These are phyloP conservation scores for Aleurites moluccanus DNA, from an alignment of 441 rosid genomes.

Conservation along the genomic window DNA sequence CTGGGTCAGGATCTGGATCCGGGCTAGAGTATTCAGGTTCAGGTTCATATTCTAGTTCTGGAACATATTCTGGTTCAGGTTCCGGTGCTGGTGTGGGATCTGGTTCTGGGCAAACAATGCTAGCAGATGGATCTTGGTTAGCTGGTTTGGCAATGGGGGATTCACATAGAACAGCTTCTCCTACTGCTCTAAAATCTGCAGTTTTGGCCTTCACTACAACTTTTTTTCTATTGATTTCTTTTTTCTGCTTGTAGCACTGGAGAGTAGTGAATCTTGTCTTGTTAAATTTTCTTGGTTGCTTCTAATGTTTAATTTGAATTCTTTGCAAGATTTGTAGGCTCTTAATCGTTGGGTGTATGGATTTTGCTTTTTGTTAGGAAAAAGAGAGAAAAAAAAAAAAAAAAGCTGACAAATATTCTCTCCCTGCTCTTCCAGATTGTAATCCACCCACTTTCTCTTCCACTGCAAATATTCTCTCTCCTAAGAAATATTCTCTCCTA, in stretches of 20 bases:
- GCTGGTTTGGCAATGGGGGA: conserved; percentile 94
- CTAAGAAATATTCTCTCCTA: not conserved
- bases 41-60: conserved; percentile 16
- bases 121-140: conserved; percentile 82
- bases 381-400: not conserved
- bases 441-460: conserved; percentile 25
- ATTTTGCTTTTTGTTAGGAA: conserved; percentile 33
- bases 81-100: not conserved
- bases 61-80: conserved; percentile 31
- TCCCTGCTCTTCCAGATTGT: conserved; percentile 28
- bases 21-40: conserved; percentile 37
- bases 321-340: conserved; percentile 27
- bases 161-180: conserved; percentile 40
- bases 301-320: conserved; percentile 33
- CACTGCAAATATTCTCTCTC: conserved; percentile 24
- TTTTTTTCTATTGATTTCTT: conserved; percentile 28
- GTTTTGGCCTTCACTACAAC: conserved; percentile 29
- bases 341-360: conserved; percentile 12
- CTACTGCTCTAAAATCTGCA: conserved; percentile 21
- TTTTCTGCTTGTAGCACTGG: conserved; percentile 40
- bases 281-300: not conserved
- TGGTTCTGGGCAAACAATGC: conserved; percentile 45
- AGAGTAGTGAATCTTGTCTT: not conserved
- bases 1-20: conserved; percentile 26
- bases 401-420: conserved; percentile 35